Conservation (phyloP, 2,329 filamentous ascomycete species). For the Aspergillus luchuensis region DNA sequence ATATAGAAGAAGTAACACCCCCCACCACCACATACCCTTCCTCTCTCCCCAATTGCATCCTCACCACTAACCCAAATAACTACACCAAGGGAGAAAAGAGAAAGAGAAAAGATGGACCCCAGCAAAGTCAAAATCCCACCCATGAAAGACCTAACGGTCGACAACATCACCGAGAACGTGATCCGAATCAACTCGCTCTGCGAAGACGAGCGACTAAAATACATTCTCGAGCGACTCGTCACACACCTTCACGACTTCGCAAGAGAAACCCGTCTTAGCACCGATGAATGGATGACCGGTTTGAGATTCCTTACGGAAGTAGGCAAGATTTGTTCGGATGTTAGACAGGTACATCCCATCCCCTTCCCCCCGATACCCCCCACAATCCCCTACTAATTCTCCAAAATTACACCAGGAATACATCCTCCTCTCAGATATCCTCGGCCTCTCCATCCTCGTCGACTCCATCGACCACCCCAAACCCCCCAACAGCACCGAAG, state of each 20-base stretch:
- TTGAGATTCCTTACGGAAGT: conserved; percentile 71
- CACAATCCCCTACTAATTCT: too few relatives aligned
- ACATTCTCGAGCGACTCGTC: conserved; percentile 72
- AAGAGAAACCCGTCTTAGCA: conserved; percentile 73
- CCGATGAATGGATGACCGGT: conserved; percentile 75
- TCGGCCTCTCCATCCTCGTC: conserved; percentile 77
- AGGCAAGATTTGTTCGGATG: conserved; percentile 72
- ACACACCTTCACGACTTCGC: conserved; percentile 81
- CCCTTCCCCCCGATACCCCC: too few relatives aligned
- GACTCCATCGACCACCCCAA: conserved; percentile 85
- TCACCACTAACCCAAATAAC: not conserved
- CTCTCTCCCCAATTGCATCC: not conserved
- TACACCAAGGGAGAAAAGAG: not conserved
- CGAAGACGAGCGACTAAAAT: conserved; percentile 65
- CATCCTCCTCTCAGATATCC: conserved; percentile 51
- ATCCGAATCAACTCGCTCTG: conserved; percentile 73
- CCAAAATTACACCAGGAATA: too few relatives aligned
- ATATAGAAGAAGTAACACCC: too few relatives aligned
- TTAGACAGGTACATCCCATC: conserved; percentile 58
- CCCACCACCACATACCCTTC: too few relatives aligned
- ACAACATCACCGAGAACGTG: conserved; percentile 79
- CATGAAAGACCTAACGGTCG: conserved; percentile 71
- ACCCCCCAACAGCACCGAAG: conserved; percentile 68
- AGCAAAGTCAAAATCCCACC: conserved; percentile 45
- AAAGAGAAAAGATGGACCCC: conserved; percentile 40